A percentile compares a stretch with the other conserved stretches of the same genome.
phyloP scores from a whole-genome alignment of 192 early-diverging fungal genomes.

The Borealophlyctis nickersoniae region DNA sequence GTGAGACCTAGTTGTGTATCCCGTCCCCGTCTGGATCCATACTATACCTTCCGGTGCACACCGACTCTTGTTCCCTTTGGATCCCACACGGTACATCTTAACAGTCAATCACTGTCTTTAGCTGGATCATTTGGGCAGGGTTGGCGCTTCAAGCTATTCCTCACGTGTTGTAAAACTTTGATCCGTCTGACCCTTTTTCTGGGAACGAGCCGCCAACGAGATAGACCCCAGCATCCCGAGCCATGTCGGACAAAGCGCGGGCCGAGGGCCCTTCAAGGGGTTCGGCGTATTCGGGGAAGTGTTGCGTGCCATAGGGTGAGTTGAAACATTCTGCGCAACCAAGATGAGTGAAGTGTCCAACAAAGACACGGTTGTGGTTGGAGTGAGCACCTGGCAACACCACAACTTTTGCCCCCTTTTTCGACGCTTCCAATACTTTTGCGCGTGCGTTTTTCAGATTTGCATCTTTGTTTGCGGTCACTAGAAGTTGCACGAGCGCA shows the following conservation, averaged over 20 bases:
- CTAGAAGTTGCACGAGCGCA: slow-evolving; percentile 69
- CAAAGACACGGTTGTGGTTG: slow-evolving; percentile 8
- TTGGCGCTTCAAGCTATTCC: too few relatives aligned
- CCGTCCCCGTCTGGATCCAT: too few relatives aligned
- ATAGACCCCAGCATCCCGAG: slow-evolving; percentile 83
- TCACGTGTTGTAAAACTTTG: slow-evolving; percentile 79
- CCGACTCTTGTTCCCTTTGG: slow-evolving; percentile 39
- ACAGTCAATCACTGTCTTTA: too few relatives aligned
- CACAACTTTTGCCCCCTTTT: slow-evolving; percentile 81
- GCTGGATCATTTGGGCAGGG: too few relatives aligned
- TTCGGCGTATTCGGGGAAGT: slow-evolving; percentile 92
- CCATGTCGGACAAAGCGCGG: slow-evolving; percentile 73
- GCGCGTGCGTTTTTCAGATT: slow-evolving; percentile 76
- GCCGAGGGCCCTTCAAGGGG: slow-evolving; percentile 71
- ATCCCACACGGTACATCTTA: slow-evolving; percentile 73
- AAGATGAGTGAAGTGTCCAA: not conserved
- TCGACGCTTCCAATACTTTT: slow-evolving; percentile 81
- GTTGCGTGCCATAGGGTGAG: slow-evolving; percentile 89
- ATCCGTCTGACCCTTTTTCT: slow-evolving; percentile 46
- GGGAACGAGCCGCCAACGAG: slow-evolving; percentile 86
- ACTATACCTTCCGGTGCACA: slow-evolving; percentile 22
- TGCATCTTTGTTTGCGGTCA: slow-evolving; percentile 67
- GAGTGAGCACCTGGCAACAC: slow-evolving; percentile 72
- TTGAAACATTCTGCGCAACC: slow-evolving; percentile 89
- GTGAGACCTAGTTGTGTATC: too few relatives aligned